Evolutionary conservation across 371 early-diverging fungal species (phyloP), one percentile per base, ranked within the genome.

Genomic region (Smittium culicis): DNA sequence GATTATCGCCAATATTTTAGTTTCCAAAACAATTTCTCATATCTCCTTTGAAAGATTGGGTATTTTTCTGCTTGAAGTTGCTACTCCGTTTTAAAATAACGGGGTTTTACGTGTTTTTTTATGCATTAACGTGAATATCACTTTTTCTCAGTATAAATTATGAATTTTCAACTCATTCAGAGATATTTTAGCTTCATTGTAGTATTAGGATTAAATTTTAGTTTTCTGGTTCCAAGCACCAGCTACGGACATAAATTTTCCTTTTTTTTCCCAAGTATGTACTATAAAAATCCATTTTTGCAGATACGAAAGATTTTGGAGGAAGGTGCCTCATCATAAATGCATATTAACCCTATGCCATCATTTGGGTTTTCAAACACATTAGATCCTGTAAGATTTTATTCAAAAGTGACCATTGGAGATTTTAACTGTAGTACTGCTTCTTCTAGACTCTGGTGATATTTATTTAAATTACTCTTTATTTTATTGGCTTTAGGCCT

Each of bases 401-500:
- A 58, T 32, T 25, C 24, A 1, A 55, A 2, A 54, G 67, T 54
- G 54, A 27, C 25, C 35, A 27, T 29, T 17, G n/a, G 68, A 30
- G 14, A 20, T 25, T 54, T 28, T 55, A 1, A 17, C 24, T 2
- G 56, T 14, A 33, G 66, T 55, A 24, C 25, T 28, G 34, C 29
- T 66, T 11, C 57, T 35, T 34, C 29, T n/a, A 54, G 45, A 20
- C 45, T 45, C 20, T 20, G n/a, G n/a, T 45, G 45, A 14, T 45
- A 56, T 20, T n/a, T 32, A 66, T 33, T 35, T 66, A 34, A 54
- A 67, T 27, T 24, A 33, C 34, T 24, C 67, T 8, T 24, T 56
- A 29, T 30, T 35, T 30, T 33, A 54, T 34, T 29, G 30, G 35
- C 34, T 14, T 24, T 29, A 0, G 20, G 11, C 33, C 33, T 54